Evolutionary conservation across 2,329 filamentous ascomycete genomes (phyloP), one percentile per base, ranked within the genome.

Genomic region (Annulohypoxylon truncatum): DNA sequence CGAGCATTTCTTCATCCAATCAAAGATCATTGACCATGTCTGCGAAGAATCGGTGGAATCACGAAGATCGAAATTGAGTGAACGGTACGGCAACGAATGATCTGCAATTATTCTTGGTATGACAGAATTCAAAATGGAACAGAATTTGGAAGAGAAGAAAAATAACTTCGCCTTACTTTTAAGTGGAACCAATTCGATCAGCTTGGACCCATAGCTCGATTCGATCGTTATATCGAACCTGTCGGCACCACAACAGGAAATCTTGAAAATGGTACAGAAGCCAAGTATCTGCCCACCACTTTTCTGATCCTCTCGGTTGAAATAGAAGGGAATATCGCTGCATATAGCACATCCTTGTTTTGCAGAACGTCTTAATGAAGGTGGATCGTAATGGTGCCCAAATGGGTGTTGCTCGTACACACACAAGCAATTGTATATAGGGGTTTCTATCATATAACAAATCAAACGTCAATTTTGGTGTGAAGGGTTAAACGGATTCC

Each of bases 261-360:
- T 9, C 28, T 13, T 46, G 12, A 61, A 54, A 15, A 33, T 48
- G 8, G 48, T 54, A n/a, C 22, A 61, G 40, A 48, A 61, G 1
- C 50, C 50, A 28, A 10, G 13, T 9, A 40, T 22, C 26, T 12
- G 28, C 15, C 13, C 6, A 6, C 15, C 29, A n/a, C n/a, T 31
- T 13, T 18, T 18, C 38, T 40, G 29, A 1, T 22, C n/a, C 6
- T n/a, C 20, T 47, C 46, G 38, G 15, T 44, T 5, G 8, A 24
- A n/a, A 18, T 54, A 3, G 29, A 47, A 15, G 7, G 50, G 29
- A 15, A 61, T 24, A 6, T 61, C 57, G n/a, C 31, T 61, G 50
- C 57, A 61, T 42, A 61, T 47, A 12, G 54, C 29, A 26, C 57
- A 61, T 3, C 48, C 40, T 8, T 61, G 57, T n/a, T 13, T 9